Conservation (phyloP, 257 asterid genomes). For the Verbena officinalis region DNA sequence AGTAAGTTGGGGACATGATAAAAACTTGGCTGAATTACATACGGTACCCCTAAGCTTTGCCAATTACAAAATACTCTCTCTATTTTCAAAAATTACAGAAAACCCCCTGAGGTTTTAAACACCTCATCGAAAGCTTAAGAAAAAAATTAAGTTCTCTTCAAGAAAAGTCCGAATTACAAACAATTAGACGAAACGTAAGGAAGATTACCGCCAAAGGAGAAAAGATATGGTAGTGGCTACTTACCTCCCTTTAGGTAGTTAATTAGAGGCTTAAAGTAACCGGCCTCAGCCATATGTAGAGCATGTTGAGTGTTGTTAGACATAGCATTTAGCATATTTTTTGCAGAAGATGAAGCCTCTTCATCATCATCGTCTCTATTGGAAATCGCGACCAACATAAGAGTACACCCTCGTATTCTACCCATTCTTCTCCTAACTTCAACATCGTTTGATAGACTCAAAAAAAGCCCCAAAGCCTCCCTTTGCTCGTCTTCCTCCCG, state of each 20-base stretch:
- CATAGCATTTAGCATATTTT: constrained; percentile 42
- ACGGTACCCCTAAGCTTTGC: too few species aligned
- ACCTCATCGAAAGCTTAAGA: too few species aligned
- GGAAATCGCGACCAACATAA: constrained; percentile 54
- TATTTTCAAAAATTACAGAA: too few species aligned
- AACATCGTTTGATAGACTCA: constrained; percentile 39
- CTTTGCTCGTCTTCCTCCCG: constrained; percentile 49
- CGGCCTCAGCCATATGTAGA: constrained; percentile 74
- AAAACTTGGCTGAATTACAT: too few species aligned
- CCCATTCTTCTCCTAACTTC: constrained; percentile 52
- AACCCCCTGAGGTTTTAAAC: too few species aligned
- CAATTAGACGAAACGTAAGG: background rate
- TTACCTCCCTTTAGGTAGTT: constrained; percentile 52
- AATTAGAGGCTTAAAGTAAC: constrained; percentile 65
- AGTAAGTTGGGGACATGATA: background rate
- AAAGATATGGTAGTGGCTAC: background rate
- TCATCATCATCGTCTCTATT: constrained; percentile 50
- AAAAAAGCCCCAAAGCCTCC: constrained; percentile 57
- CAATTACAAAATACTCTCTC: too few species aligned
- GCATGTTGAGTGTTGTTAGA: constrained; percentile 60
- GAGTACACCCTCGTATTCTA: constrained; percentile 56
- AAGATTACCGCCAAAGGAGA: background rate
- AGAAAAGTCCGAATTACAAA: too few species aligned
- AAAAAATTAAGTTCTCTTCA: too few species aligned
- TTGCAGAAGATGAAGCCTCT: constrained; percentile 47